Evolutionary conservation across 192 early-diverging fungal species (phyloP).

Genomic region (Martensiomyces pterosporus): DNA sequence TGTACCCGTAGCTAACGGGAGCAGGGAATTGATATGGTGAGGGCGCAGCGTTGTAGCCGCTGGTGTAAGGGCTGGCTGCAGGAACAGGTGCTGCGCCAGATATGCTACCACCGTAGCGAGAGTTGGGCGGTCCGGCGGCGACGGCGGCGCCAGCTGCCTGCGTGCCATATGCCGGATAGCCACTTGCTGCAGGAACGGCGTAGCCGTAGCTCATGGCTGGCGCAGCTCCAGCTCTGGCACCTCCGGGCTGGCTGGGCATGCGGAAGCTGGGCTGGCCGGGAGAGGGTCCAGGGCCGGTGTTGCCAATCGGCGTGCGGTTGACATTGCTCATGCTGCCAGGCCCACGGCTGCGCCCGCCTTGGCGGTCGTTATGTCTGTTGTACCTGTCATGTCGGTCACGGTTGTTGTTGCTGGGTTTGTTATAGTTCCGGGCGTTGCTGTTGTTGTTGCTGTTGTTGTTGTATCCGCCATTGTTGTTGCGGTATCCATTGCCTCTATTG

Average conservation of each 20-base stretch:
- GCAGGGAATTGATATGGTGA: constrained; percentile 31
- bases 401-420: background rate
- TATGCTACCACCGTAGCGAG: constrained; percentile 19
- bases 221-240: constrained; percentile 4
- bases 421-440: background rate
- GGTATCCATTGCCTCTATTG: constrained; percentile 10
- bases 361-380: constrained; percentile 17
- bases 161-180: constrained; percentile 20
- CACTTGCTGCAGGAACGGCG: constrained; percentile 16
- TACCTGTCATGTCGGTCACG: constrained; percentile 21
- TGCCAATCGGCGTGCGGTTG: constrained; percentile 37
- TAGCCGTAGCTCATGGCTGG: constrained; percentile 33
- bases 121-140: constrained; percentile 2
- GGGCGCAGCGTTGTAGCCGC: constrained; percentile 15
- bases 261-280: no score
- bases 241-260: constrained; percentile 5
- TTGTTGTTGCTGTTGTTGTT: background rate
- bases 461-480: constrained; percentile 7
- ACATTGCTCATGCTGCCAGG: constrained; percentile 15
- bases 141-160: no score
- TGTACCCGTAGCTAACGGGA: constrained; percentile 29
- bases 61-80: constrained; percentile 13
- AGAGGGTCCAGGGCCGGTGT: background rate
- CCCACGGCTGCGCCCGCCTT: constrained; percentile 17
- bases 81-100: constrained; percentile 6